These are phyloP conservation scores for Emiliania huxleyi DNA, from an alignment of 78 protist species.

Conservation along the genomic window DNA sequence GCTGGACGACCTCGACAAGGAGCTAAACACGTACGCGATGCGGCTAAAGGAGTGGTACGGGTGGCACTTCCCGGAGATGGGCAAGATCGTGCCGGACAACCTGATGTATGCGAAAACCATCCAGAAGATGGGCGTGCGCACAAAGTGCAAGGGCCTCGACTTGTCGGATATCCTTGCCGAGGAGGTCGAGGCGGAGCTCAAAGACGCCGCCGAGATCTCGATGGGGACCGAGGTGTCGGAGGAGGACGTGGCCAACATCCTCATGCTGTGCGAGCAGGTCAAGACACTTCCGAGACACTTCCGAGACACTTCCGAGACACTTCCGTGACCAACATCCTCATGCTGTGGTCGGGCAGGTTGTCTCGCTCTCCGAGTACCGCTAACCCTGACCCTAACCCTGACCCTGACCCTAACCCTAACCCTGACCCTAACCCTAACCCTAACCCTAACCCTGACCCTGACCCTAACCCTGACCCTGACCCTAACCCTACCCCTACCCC, in stretches of 20 bases:
- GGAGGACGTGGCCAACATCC: conserved; percentile 80
- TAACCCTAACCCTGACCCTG: too few species aligned
- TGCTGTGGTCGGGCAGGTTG: conserved; percentile 56
- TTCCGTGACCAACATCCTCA: background rate
- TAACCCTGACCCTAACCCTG: conserved; percentile 1
- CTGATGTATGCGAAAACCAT: conserved; percentile 56
- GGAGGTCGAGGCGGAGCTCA: conserved; percentile 66
- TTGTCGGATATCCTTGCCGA: conserved; percentile 78
- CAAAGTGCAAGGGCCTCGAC: conserved; percentile 52
- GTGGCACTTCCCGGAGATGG: conserved; percentile 99
- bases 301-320: too few species aligned
- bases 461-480: too few species aligned
- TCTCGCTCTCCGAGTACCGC: conserved; percentile 85
- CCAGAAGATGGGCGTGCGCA: conserved; percentile 27
- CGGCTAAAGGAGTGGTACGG: conserved; percentile 70
- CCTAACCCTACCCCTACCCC: too few species aligned
- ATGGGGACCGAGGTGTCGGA: conserved; percentile 75
- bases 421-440: too few species aligned
- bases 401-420: too few species aligned
- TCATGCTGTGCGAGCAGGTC: conserved; percentile 4
- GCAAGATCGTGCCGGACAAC: conserved; percentile 86
- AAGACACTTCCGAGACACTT: too few species aligned
- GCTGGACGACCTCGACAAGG: conserved; percentile 97
- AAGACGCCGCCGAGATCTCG: conserved; percentile 71
- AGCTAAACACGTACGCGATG: conserved; percentile 96